Evolutionary conservation across 2,329 filamentous ascomycete species (phyloP), one percentile per base, ranked within the genome.

Genomic region (Penicillium griseofulvum): DNA sequence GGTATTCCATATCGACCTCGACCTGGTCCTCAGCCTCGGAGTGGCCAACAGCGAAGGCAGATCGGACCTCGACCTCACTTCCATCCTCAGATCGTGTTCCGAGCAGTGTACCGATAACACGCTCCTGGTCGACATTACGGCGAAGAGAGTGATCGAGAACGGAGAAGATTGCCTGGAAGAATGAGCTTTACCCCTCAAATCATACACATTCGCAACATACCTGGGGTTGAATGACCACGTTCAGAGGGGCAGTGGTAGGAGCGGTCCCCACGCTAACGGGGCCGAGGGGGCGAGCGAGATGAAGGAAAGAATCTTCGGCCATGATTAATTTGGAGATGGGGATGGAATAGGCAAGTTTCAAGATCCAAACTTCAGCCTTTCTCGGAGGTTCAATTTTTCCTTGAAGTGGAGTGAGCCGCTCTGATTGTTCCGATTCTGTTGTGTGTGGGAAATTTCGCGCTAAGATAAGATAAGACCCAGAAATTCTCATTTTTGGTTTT

Each of bases 1-100:
- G 94, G 79, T 97, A 99, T 78, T 99, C 94, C 83, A 99, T 96
- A 74, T 99, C 94, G 62, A 99, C 94, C 78, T 99, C 94, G 69
- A 99, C 94, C 78, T 99, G 94, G 78, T 99, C 94, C 74, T 92
- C 89, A 66, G 93, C 96, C 80, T 99, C 94, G 66, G 93, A 97
- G 81, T 99, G 94, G 65, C 93, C 92, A 71, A 99, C 96, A 65
- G 94, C 94, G 75, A 99, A 99, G 80, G 91, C 93, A 72, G 91
- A 95, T 72, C 91, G 87, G 70, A 99, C 94, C 78, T 96, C 91
- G 70, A 96, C 90, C 76, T 97, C 93, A 72, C 89, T 91, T 76
- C 93, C 94, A 82, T 99, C 94, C 80, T 99, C 94, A 73, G 89
- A 94, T 65, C 94, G 89, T 65, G 88, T 88, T 72, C 94, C 94